These are phyloP conservation scores for Penicillium sp. DNA, from an alignment of 2,329 filamentous ascomycete genomes.

Conservation along the genomic window DNA sequence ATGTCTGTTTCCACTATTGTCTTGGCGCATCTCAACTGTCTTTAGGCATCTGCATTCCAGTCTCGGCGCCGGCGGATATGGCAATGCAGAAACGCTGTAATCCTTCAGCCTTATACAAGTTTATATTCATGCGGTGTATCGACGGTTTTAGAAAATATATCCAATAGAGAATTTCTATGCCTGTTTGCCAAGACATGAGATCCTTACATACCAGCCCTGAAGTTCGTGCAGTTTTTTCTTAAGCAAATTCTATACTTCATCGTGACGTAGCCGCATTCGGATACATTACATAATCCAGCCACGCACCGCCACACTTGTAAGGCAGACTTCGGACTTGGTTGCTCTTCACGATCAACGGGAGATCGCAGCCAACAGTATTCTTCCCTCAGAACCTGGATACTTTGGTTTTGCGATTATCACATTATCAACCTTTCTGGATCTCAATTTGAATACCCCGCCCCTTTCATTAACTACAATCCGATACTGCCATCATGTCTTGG, in stretches of 20 bases:
- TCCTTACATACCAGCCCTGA: no score
- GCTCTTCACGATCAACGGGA: neutral
- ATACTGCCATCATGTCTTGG: conserved; percentile 63
- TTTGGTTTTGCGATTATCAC: neutral
- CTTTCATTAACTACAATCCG: neutral
- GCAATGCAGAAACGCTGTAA: neutral
- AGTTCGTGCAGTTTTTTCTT: neutral
- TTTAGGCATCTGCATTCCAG: conserved; percentile 14
- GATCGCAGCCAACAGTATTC: neutral
- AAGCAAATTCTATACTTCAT: neutral
- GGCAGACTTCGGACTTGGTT: neutral
- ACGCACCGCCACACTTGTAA: conserved; percentile 12
- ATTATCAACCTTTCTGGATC: neutral
- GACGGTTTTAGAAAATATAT: neutral
- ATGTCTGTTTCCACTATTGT: neutral
- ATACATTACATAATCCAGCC: conserved; percentile 1
- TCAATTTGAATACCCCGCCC: neutral
- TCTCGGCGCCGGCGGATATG: neutral
- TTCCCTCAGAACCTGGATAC: neutral
- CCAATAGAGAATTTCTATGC: neutral
- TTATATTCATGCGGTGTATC: neutral
- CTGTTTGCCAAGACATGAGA: neutral
- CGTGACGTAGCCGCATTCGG: conserved; percentile 23
- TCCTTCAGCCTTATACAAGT: conserved; percentile 1
- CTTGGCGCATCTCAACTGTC: conserved; percentile 2